Evolutionary conservation across 2,329 filamentous ascomycete genomes (phyloP).

Genomic region (Aureobasidium subglaciale): DNA sequence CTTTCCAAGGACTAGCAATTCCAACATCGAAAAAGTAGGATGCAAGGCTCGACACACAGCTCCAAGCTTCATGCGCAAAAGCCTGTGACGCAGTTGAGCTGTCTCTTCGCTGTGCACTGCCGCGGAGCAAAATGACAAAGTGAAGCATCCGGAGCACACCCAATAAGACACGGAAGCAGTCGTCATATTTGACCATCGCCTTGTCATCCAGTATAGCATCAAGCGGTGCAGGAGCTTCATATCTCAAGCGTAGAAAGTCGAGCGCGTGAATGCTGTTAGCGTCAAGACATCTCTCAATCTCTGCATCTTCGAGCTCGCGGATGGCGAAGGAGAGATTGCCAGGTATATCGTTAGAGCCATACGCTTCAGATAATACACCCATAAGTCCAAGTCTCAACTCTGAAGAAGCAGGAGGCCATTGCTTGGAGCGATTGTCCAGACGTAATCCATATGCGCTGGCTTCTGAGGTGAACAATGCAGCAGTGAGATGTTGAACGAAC

Average conservation of each 20-base stretch:
- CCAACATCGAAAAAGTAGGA: constrained; percentile 76
- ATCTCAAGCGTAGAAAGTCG: constrained; percentile 87
- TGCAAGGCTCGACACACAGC: constrained; percentile 67
- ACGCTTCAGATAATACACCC: constrained; percentile 74
- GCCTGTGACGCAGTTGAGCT: constrained; percentile 14
- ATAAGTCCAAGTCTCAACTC: constrained; percentile 85
- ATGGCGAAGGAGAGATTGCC: constrained; percentile 62
- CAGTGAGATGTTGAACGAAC: constrained; percentile 71
- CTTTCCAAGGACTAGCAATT: constrained; percentile 64
- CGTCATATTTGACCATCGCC: constrained; percentile 73
- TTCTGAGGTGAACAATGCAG: constrained; percentile 77
- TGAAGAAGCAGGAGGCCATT: constrained; percentile 88
- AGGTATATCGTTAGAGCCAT: constrained; percentile 40
- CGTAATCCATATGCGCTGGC: constrained; percentile 74
- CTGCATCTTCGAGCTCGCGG: constrained; percentile 67
- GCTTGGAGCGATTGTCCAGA: constrained; percentile 60
- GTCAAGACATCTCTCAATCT: constrained; percentile 78
- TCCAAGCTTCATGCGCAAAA: constrained; percentile 70
- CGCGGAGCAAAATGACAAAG: constrained; percentile 35
- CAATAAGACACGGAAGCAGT: constrained; percentile 72
- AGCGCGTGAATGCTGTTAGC: constrained; percentile 76
- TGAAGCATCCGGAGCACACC: constrained; percentile 66
- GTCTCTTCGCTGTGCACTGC: constrained; percentile 25
- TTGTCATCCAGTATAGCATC: constrained; percentile 64
- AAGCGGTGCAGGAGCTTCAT: constrained; percentile 67